A percentile compares a stretch with the other conserved stretches of the same genome.
Conservation (phyloP, 768 basidiomycete species). For the Hirschioporus abietinus region DNA sequence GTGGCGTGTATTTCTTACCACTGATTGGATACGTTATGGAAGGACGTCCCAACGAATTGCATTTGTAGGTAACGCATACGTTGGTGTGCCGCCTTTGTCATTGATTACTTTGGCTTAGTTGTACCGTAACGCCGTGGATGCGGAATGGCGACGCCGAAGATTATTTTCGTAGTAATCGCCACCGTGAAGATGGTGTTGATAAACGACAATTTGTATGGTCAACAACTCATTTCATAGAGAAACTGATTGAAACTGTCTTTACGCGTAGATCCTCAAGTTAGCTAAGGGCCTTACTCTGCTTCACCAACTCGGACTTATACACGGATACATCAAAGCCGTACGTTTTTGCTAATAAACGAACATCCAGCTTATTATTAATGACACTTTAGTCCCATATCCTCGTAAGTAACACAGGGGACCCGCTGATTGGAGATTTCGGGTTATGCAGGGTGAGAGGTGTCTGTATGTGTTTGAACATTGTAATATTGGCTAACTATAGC, state of each 20-base stretch:
- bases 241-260: background rate
- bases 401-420: slow-evolving; percentile 14
- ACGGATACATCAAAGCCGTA: slow-evolving; percentile 51
- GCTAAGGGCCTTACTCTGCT: background rate
- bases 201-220: background rate
- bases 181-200: background rate
- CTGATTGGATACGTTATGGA: background rate
- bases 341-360: slow-evolving; percentile 11
- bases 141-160: background rate
- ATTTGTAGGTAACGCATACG: background rate
- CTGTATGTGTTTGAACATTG: background rate
- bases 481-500: background rate
- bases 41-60: background rate
- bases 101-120: background rate
- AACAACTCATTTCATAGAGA: background rate
- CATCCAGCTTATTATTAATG: no score
- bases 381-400: background rate
- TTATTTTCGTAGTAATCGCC: background rate
- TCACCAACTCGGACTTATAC: slow-evolving; percentile 28
- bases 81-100: background rate
- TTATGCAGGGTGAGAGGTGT: slow-evolving; percentile 5
- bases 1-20: background rate
- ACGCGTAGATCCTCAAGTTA: background rate
- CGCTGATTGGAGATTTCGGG: slow-evolving; percentile 48
- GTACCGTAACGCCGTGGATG: background rate